A percentile compares a stretch with the other conserved stretches of the same genome.
Conservation (phyloP, 129 eudicot genomes). For the Pulicaria dysenterica region DNA sequence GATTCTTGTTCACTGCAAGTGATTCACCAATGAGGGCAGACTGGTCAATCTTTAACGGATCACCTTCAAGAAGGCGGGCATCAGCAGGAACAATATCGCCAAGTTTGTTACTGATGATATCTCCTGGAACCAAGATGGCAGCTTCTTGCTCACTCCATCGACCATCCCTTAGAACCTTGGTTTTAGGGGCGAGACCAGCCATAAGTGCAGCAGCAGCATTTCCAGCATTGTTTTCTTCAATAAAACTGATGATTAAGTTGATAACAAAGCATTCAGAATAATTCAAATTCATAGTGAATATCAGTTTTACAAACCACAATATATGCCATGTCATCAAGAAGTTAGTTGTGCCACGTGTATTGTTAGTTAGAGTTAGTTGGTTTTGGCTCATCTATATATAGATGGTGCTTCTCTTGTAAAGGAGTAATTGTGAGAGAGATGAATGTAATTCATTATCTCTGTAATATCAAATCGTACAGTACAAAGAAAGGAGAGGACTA, state of each 20-base stretch:
- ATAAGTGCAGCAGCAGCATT: constrained; percentile 96
- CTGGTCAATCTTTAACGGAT: constrained; percentile 80
- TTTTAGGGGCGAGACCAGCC: constrained; percentile 97
- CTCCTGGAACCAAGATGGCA: constrained; percentile 81
- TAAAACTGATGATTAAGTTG: constrained; percentile 89
- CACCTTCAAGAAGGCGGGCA: constrained; percentile 91
- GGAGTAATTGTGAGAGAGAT: no score
- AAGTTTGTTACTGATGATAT: constrained; percentile 75
- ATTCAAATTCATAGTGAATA: no score
- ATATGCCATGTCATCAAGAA: no score
- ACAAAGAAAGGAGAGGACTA: no score
- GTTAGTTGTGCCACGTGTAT: no score
- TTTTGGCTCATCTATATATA: no score
- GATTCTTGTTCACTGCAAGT: constrained; percentile 74
- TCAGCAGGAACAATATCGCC: constrained; percentile 89
- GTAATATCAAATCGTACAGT: no score
- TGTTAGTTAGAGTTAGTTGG: no score
- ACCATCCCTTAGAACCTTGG: constrained; percentile 83
- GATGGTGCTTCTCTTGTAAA: no score
- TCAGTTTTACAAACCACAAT: no score
- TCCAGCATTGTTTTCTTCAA: constrained; percentile 89
- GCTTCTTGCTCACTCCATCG: constrained; percentile 92
- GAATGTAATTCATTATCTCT: no score
- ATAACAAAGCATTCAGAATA: no score
- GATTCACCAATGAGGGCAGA: constrained; percentile 94